Percentiles rank a stretch among this genome's conserved stretches.
Evolutionary conservation across 225 moss, liverwort and hornwort genomes (phyloP).

Genomic region (Anthoceros angustus): DNA sequence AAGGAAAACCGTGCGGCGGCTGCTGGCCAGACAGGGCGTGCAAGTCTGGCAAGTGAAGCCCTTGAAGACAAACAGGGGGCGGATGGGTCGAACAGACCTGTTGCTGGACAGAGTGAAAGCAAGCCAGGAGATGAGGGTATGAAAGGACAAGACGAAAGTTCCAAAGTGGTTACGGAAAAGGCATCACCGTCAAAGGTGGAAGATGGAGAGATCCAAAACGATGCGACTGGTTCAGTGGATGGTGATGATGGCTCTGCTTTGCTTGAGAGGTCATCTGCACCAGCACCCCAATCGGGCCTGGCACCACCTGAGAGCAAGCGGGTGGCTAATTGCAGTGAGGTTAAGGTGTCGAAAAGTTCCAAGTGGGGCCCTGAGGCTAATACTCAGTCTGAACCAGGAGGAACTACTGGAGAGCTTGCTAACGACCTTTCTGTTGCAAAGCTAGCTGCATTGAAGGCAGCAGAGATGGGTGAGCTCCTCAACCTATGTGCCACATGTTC

Average conservation of each 20-base stretch:
- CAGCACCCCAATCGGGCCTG: slow-evolving; percentile 14
- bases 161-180: neutral
- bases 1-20: neutral
- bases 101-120: neutral
- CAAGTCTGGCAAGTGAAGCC: neutral
- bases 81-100: neutral
- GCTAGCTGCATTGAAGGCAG: slow-evolving; percentile 84
- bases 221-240: neutral
- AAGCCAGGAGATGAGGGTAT: neutral
- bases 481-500: neutral
- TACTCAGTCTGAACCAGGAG: slow-evolving; percentile 26
- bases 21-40: neutral
- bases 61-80: too few relatives aligned
- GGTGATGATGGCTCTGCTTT: neutral
- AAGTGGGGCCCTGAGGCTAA: slow-evolving; percentile 82
- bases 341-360: slow-evolving; percentile 44
- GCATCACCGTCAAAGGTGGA: neutral
- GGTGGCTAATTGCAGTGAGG: slow-evolving; percentile 20
- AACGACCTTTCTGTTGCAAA: slow-evolving; percentile 84
- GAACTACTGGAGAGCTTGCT: slow-evolving; percentile 40
- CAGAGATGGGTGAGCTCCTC: slow-evolving; percentile 68
- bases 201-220: neutral
- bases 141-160: neutral
- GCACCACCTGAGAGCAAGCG: slow-evolving; percentile 26
- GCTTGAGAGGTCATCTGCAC: slow-evolving; percentile 4